Conservation (phyloP, 192 early-diverging fungal species). For the Podila epigama region DNA sequence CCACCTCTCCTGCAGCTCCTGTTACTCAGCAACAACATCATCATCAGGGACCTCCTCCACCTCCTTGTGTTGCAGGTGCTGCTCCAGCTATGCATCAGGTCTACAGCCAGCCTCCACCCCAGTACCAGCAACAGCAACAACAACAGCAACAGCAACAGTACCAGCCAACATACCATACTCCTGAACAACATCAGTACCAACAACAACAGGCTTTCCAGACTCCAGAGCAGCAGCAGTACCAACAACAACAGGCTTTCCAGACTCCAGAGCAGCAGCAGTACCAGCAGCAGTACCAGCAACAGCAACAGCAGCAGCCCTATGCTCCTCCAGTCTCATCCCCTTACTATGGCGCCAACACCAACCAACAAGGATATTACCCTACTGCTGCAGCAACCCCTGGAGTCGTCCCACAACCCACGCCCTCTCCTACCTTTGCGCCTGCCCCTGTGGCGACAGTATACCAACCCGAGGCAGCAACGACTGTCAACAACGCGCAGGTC, state of each 20-base stretch:
- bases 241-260: neutral
- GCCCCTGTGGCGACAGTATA: neutral
- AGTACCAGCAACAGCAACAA: constrained; percentile 7
- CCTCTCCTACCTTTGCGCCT: constrained; percentile 6
- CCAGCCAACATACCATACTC: neutral
- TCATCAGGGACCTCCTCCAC: neutral
- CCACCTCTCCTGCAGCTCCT: neutral
- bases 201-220: neutral
- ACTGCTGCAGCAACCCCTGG: neutral
- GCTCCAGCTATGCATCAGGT: neutral
- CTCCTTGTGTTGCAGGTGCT: too few species aligned
- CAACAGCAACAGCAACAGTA: constrained; percentile 5
- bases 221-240: neutral
- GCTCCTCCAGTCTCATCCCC: constrained; percentile 8
- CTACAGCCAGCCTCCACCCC: neutral
- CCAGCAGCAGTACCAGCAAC: neutral
- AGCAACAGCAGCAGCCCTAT: constrained; percentile 7
- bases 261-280: neutral
- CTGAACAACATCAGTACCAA: neutral
- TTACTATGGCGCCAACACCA: neutral
- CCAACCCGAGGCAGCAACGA: neutral
- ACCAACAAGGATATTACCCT: constrained; percentile 15
- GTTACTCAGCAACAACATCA: neutral
- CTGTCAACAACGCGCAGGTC: constrained; percentile 3
- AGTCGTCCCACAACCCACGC: neutral